phyloP scores from a whole-genome alignment of 1,139 yeast species.

The Waltiozyma sp. region DNA sequence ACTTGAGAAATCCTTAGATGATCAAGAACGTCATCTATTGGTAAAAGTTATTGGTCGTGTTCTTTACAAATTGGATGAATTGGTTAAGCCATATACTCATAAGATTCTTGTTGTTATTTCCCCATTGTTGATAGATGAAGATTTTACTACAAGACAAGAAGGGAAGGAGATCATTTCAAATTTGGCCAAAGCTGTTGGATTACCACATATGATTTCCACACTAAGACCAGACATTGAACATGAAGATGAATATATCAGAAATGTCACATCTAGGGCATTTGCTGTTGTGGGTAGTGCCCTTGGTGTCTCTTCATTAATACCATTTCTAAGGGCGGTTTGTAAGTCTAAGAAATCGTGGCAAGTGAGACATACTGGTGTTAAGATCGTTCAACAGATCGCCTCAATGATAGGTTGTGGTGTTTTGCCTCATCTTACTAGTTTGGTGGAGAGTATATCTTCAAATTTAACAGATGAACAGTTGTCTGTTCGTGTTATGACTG shows the following conservation, averaged over 20 bases:
- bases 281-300: conserved; percentile 80
- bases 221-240: conserved; percentile 78
- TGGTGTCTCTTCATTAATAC: conserved; percentile 62
- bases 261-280: conserved; percentile 65
- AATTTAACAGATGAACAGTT: conserved; percentile 63
- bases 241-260: conserved; percentile 73
- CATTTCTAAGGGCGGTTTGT: conserved; percentile 77
- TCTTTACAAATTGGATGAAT: conserved; percentile 50
- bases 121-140: conserved; percentile 76
- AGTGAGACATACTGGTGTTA: conserved; percentile 82
- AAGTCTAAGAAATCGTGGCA: conserved; percentile 72
- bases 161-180: conserved; percentile 73
- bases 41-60: conserved; percentile 69
- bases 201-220: conserved; percentile 64
- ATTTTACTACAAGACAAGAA: conserved; percentile 58
- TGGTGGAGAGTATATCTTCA: conserved; percentile 50
- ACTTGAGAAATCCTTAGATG: conserved; percentile 63
- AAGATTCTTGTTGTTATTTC: conserved; percentile 64
- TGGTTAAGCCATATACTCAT: conserved; percentile 64
- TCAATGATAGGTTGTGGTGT: conserved; percentile 61
- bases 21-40: conserved; percentile 73
- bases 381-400: conserved; percentile 68
- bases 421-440: conserved; percentile 58
- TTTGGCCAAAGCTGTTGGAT: conserved; percentile 72
- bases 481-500: conserved; percentile 60